phyloP scores from a whole-genome alignment of 2,329 filamentous ascomycete genomes.

The Exophiala sideris region DNA sequence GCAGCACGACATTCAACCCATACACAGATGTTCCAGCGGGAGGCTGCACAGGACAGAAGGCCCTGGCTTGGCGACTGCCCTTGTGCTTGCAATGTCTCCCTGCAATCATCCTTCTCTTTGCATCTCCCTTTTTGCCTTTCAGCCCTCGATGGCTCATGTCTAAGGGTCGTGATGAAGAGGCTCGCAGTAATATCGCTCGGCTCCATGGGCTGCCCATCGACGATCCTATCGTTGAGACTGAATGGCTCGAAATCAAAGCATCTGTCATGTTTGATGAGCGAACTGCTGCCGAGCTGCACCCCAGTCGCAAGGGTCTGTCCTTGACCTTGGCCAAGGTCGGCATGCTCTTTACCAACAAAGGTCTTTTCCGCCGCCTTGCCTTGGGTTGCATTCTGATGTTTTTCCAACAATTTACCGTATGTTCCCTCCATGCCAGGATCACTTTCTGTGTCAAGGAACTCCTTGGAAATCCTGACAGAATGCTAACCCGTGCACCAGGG shows the following conservation, averaged over 20 bases:
- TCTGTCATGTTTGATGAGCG: not conserved
- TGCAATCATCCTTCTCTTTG: not conserved
- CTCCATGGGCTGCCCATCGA: not conserved
- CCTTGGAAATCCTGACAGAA: not conserved
- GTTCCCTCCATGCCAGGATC: not conserved
- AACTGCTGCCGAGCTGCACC: not conserved
- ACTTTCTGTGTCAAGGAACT: not conserved
- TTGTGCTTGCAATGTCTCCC: not conserved
- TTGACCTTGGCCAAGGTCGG: not conserved
- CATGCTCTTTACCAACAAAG: not conserved
- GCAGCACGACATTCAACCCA: not conserved
- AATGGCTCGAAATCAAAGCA: not conserved
- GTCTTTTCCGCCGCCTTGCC: not conserved
- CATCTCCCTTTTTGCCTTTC: not conserved
- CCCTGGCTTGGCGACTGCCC: not conserved
- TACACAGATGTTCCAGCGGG: not conserved
- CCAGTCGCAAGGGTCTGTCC: not conserved
- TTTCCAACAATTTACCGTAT: constrained; percentile 9
- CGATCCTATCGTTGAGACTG: not conserved
- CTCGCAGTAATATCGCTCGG: not conserved
- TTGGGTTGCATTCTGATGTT: constrained; percentile 1
- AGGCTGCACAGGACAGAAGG: not conserved
- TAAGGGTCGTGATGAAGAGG: not conserved
- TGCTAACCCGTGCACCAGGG: constrained; percentile 40
- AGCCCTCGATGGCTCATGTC: not conserved